phyloP scores from a whole-genome alignment of 2,329 filamentous ascomycete genomes.

The Fulvia fulva region DNA sequence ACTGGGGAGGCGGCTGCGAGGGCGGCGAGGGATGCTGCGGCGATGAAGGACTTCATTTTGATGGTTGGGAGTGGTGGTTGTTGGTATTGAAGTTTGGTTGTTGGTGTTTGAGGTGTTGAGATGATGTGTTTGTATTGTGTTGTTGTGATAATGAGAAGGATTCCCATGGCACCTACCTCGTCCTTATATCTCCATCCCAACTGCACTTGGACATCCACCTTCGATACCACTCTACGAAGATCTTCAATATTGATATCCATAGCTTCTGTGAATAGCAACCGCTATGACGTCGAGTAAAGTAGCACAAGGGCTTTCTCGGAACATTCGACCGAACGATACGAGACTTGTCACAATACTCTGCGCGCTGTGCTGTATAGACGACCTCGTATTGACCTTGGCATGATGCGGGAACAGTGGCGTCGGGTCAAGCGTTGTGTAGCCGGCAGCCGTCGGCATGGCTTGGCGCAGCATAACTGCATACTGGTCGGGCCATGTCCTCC shows the following conservation, averaged over 20 bases:
- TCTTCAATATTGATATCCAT: not conserved
- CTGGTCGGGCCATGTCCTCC: not conserved
- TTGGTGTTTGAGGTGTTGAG: not conserved
- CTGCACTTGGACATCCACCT: not conserved
- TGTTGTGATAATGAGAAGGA: not conserved
- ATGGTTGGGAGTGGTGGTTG: not conserved
- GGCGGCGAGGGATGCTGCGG: conserved; percentile 19
- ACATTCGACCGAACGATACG: not conserved
- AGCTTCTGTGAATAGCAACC: not conserved
- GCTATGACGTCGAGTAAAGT: not conserved
- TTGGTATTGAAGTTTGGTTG: not conserved
- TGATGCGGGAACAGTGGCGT: not conserved
- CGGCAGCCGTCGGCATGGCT: not conserved
- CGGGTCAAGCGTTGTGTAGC: not conserved
- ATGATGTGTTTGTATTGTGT: not conserved
- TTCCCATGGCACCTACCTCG: not conserved
- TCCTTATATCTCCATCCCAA: not conserved
- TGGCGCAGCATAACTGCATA: not conserved
- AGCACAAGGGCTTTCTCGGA: not conserved
- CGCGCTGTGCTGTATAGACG: not conserved
- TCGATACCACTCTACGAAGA: not conserved
- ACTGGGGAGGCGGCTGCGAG: conserved; percentile 18
- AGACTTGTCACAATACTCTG: not conserved
- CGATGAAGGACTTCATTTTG: conserved; percentile 26
- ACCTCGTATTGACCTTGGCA: not conserved